A percentile compares a stretch with the other conserved stretches of the same genome.
Conservation (phyloP, 169 alveolate species). For the Plasmodium billcollinsi region DNA sequence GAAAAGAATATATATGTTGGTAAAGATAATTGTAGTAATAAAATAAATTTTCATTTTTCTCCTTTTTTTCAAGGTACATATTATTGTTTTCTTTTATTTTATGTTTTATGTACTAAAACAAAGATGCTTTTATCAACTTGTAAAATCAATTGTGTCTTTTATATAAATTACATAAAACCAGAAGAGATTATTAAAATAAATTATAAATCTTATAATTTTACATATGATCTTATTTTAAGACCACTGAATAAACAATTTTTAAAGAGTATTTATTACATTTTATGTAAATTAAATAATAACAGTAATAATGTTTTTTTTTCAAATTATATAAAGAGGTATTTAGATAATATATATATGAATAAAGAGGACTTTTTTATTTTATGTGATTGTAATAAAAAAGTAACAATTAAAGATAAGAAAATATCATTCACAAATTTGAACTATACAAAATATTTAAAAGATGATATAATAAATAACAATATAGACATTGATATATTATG, state of each 20-base stretch:
- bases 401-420: neutral
- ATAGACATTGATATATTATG: conserved; percentile 22
- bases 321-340: conserved; percentile 22
- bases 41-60: conserved; percentile 37
- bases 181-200: conserved; percentile 55
- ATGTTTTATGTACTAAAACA: conserved; percentile 30
- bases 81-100: conserved; percentile 50
- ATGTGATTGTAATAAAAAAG: conserved; percentile 20
- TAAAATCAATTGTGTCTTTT: conserved; percentile 55
- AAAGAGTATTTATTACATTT: conserved; percentile 31
- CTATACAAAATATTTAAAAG: neutral
- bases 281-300: conserved; percentile 35
- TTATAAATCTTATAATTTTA: conserved; percentile 1
- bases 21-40: conserved; percentile 34
- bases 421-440: conserved; percentile 4
- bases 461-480: neutral
- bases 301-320: conserved; percentile 2
- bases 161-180: conserved; percentile 45
- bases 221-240: conserved; percentile 12
- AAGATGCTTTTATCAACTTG: conserved; percentile 37
- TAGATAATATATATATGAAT: conserved; percentile 13
- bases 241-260: conserved; percentile 60
- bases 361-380: conserved; percentile 12
- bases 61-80: conserved; percentile 63
- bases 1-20: neutral